Evolutionary conservation across 176 grass and related monocot genomes (phyloP), one percentile per base, ranked within the genome.

Genomic region (Panicum miliaceum): DNA sequence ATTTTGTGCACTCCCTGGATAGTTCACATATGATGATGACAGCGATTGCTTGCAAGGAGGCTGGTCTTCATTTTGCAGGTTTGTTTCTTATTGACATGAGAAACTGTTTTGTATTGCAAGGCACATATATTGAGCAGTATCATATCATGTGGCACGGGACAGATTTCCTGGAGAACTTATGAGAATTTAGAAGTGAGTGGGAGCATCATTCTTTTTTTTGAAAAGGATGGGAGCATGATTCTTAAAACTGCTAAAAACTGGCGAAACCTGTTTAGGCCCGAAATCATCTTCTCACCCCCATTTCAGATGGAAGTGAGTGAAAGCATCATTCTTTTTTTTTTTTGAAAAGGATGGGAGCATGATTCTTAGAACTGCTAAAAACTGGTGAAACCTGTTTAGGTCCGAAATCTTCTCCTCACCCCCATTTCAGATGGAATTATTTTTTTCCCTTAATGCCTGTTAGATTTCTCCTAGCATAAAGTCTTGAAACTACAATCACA

Each of bases 21-120:
- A 92, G 96, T 90, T 95, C 96, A 74, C 96, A 98, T 86, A 98
- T 98, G 96, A 98, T 98, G 96, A 93, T 98, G 96, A 98, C 96
- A 46, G 96, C 96, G 11, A 92, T 89, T 78, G 90, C 96, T 47
- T 98, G 96, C 89, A 94, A 88, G 71, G 84, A 91, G 84, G 75
- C 87, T 2, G 93, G 89, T 71, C 89, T 98, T 88, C 89, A 92
- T 85, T 98, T 98, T 85, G 96, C 96, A 82, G 94, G 94, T 96
- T 63, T 54, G 63, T 50, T 82, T 70, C 26, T 82, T 22, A 27
- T 63, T 74, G 40, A 32, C 12, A 73, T 73, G 53, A 32, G 29
- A 32, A 29, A 36, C 36, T 82, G 47, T 15, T 75, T 62, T 43
- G 19, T 43, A 11, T 71, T 71, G 63, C 46, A 68, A 68, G 77